Base-by-base conservation (phyloP, 768 basidiomycete species). In the Suillus weaverae region DNA sequence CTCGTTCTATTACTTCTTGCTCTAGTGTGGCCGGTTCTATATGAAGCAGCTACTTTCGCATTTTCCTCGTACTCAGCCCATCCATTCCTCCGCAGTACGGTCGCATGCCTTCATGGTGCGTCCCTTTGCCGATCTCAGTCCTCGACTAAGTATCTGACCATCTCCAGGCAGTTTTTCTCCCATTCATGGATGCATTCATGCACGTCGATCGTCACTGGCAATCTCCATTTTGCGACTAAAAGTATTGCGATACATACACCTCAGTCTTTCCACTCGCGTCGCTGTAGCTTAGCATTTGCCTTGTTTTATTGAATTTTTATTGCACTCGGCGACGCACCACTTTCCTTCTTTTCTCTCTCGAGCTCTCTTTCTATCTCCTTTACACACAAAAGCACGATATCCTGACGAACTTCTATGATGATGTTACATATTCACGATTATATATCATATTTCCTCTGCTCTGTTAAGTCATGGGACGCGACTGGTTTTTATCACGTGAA, bases 401-500 rank as follows among this genome's bases (percentile, higher is more conserved):
- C 57, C 39, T 59, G 38, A 59, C 57, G 57, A 59, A 59, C 18
- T 41, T 20, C 57, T 41, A 59, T 41, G 57, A 57, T 30, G 26
- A 41, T 59, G 57, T 59, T 30, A 39, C 39, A 59, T 59, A 59
- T 59, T 41, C 57, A 59, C 39, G 57, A 59, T 59, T 38, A 41
- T 62, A 54, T 60, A 30, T 57, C 32, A 36, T 36, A 41, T 41
- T 33, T 10, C 10, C 54, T 26, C 20, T 7, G 26, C 41, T 62
- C 46, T 54, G 26, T 30, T 13, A 22, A 48, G 22, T 30, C 7
- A 10, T 33, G 9, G 36, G 11, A 54, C 54, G 60, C 43, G 64
- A 59, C 62, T 74, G 68, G 69, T 66, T 72, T 73, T 67, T 16
- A 61, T 41, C 74, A 69, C 63, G 73, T 72, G 70, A 22, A 20